Evolutionary conservation across 2,329 filamentous ascomycete genomes (phyloP).

Genomic region (Fusarium robinianum): DNA sequence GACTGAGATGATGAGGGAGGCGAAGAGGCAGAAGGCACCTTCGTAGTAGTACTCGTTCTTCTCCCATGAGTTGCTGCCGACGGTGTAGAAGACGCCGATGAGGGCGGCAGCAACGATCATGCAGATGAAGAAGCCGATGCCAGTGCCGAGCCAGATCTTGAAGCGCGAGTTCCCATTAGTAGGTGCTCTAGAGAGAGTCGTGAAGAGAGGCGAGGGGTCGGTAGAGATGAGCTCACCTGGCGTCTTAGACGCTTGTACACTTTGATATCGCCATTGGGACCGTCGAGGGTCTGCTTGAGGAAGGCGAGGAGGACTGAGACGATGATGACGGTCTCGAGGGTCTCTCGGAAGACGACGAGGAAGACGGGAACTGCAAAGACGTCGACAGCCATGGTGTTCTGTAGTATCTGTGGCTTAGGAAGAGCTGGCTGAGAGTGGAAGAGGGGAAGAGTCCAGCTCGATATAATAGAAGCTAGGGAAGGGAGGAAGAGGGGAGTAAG

Average conservation of each 20-base stretch:
- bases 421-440: constrained; percentile 1
- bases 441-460: background rate
- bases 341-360: constrained; percentile 88
- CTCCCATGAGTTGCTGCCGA: constrained; percentile 70
- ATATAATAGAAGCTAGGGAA: background rate
- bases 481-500: constrained; percentile 7
- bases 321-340: constrained; percentile 81
- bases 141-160: constrained; percentile 66
- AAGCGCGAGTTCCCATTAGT: background rate
- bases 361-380: constrained; percentile 82
- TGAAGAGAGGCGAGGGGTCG: background rate
- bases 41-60: constrained; percentile 78
- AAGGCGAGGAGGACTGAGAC: constrained; percentile 86
- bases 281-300: constrained; percentile 76
- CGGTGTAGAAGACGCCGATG: constrained; percentile 72
- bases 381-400: constrained; percentile 61
- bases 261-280: constrained; percentile 61
- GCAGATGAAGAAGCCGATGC: constrained; percentile 65
- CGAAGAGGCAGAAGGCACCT: constrained; percentile 75
- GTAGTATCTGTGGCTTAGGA: background rate
- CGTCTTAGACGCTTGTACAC: constrained; percentile 70
- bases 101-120: constrained; percentile 67
- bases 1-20: constrained; percentile 77
- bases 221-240: constrained; percentile 55
- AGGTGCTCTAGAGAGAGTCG: too few species aligned